Percentiles rank a stretch among this genome's conserved stretches.
phyloP scores from a whole-genome alignment of 768 basidiomycete genomes.

The Aureoboletus auriporus region DNA sequence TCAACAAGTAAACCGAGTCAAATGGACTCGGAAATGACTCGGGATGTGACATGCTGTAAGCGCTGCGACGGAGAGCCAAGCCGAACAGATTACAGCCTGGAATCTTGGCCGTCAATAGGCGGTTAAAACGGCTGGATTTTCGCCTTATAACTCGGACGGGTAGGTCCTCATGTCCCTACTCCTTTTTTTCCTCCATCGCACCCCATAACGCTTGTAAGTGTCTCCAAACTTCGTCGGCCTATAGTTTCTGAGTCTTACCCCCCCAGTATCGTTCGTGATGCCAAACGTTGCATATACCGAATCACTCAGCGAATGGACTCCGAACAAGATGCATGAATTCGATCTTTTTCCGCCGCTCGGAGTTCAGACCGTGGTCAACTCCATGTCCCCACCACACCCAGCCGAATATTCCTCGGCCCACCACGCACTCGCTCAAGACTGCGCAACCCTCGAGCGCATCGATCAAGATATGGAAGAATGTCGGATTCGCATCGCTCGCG shows the following conservation, averaged over 20 bases:
- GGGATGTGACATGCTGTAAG: neutral
- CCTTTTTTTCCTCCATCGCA: neutral
- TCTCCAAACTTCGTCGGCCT: neutral
- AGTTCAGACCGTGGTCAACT: constrained; percentile 17
- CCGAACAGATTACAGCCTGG: neutral
- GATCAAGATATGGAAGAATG: constrained; percentile 18
- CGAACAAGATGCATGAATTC: neutral
- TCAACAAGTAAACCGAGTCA: neutral
- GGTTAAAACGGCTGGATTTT: neutral
- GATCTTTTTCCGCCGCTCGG: neutral
- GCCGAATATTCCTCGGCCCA: constrained; percentile 17
- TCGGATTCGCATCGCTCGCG: constrained; percentile 10
- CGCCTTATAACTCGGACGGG: constrained; percentile 6
- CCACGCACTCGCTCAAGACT: constrained; percentile 16
- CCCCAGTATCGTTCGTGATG: constrained; percentile 7
- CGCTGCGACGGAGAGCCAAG: constrained; percentile 10
- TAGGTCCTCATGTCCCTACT: neutral
- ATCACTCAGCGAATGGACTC: neutral
- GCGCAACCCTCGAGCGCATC: constrained; percentile 12
- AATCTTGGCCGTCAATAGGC: neutral
- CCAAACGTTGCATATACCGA: neutral
- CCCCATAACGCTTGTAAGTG: constrained; percentile 6
- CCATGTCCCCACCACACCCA: constrained; percentile 17
- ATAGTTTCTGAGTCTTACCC: neutral
- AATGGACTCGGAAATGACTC: constrained; percentile 3